Conservation (phyloP, 1,284 basidiomycete species). For the Leccinum variabile region DNA sequence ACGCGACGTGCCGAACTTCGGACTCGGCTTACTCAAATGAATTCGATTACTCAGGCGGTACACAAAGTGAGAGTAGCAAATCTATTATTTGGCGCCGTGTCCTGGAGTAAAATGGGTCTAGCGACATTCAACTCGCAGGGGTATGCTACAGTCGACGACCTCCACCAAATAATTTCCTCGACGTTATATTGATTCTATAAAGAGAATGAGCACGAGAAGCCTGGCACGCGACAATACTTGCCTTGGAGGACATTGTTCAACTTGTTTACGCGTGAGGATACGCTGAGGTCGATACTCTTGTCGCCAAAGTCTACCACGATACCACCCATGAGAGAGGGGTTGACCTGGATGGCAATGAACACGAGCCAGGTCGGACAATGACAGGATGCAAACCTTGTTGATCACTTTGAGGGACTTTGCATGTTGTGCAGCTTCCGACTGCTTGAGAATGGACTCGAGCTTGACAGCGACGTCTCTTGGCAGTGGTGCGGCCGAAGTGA, state of each 20-base stretch:
- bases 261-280: constrained; percentile 90
- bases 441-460: constrained; percentile 83
- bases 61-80: neutral
- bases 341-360: constrained; percentile 57
- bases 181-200: constrained; percentile 40
- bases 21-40: neutral
- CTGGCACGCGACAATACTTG: constrained; percentile 37
- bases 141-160: constrained; percentile 4
- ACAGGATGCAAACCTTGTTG: constrained; percentile 68
- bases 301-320: constrained; percentile 97
- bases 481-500: constrained; percentile 86
- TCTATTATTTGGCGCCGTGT: neutral
- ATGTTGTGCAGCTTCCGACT: constrained; percentile 77
- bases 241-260: constrained; percentile 87
- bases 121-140: neutral
- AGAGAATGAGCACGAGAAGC: constrained; percentile 10
- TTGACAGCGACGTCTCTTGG: constrained; percentile 70
- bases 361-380: neutral
- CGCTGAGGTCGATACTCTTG: constrained; percentile 95
- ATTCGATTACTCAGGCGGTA: neutral
- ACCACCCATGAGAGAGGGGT: constrained; percentile 85
- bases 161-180: constrained; percentile 3
- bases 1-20: neutral
- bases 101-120: constrained; percentile 3
- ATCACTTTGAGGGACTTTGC: constrained; percentile 84